A percentile compares a stretch with the other conserved stretches of the same genome.
phyloP scores from a whole-genome alignment of 805 yeast genomes.

The Candida golubevii region DNA sequence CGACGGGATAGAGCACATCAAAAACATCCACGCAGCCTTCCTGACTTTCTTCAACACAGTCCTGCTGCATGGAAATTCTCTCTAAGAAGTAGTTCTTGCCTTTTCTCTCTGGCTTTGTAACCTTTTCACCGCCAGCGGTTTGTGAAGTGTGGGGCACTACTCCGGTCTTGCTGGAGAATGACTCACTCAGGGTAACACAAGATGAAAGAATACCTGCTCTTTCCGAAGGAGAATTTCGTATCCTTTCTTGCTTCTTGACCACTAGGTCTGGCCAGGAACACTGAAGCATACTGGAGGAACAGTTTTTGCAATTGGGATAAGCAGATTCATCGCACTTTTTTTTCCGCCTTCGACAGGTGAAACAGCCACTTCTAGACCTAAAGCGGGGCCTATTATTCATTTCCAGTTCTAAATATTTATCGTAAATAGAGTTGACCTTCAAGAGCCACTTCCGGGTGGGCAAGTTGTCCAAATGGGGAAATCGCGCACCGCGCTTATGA shows the following conservation, averaged over 20 bases:
- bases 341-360: slow-evolving; percentile 59
- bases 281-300: slow-evolving; percentile 9
- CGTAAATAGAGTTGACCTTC: no score
- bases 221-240: background rate
- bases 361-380: slow-evolving; percentile 17
- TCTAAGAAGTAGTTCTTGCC: slow-evolving; percentile 19
- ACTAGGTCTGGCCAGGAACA: slow-evolving; percentile 17
- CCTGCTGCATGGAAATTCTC: slow-evolving; percentile 38
- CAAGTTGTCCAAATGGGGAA: slow-evolving; percentile 10
- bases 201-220: no score
- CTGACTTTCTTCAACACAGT: slow-evolving; percentile 24
- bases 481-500: slow-evolving; percentile 16
- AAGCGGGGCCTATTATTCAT: background rate
- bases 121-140: background rate
- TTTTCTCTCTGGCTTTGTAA: slow-evolving; percentile 7
- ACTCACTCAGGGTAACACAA: no score
- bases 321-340: slow-evolving; percentile 53
- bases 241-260: slow-evolving; percentile 1
- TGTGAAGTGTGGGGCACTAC: no score
- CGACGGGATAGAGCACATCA: background rate
- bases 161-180: no score
- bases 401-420: no score
- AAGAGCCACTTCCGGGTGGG: no score
- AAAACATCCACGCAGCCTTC: slow-evolving; percentile 2
- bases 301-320: slow-evolving; percentile 14